A percentile compares a stretch with the other conserved stretches of the same genome.
Evolutionary conservation across 2,329 filamentous ascomycete genomes (phyloP).

Genomic region (Pseudogymnoascus pannorum): DNA sequence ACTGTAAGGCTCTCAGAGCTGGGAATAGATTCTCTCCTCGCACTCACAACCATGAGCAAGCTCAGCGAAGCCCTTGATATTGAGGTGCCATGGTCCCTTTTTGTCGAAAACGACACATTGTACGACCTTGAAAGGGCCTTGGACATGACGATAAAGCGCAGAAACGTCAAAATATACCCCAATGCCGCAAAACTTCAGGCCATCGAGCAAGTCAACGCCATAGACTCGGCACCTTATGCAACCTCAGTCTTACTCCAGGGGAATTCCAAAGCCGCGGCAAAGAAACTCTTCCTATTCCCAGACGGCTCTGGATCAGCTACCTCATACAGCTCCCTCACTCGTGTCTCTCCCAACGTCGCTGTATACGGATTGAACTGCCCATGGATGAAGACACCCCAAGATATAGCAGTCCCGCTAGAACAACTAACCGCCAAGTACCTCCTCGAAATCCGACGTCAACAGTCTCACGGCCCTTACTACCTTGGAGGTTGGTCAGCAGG

Average conservation of each 20-base stretch:
- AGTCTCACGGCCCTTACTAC: constrained; percentile 40
- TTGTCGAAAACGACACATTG: not conserved
- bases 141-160: not conserved
- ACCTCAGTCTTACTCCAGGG: constrained; percentile 31
- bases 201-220: not conserved
- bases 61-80: not conserved
- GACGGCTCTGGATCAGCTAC: constrained; percentile 38
- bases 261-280: constrained; percentile 17
- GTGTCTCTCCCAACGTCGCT: constrained; percentile 26
- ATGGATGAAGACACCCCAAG: constrained; percentile 28
- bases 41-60: not conserved
- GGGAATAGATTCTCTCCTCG: constrained; percentile 10
- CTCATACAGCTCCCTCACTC: constrained; percentile 33
- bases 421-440: constrained; percentile 33
- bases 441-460: constrained; percentile 38
- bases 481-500: constrained; percentile 48
- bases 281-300: constrained; percentile 35
- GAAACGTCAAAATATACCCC: not conserved
- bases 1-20: constrained; percentile 5
- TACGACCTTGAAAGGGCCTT: not conserved
- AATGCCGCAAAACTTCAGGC: not conserved
- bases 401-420: constrained; percentile 29
- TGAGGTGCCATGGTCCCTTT: constrained; percentile 9
- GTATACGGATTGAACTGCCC: constrained; percentile 37
- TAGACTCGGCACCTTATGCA: not conserved